Conservation (phyloP, 805 yeast genomes). For the Pichia manshurica region DNA sequence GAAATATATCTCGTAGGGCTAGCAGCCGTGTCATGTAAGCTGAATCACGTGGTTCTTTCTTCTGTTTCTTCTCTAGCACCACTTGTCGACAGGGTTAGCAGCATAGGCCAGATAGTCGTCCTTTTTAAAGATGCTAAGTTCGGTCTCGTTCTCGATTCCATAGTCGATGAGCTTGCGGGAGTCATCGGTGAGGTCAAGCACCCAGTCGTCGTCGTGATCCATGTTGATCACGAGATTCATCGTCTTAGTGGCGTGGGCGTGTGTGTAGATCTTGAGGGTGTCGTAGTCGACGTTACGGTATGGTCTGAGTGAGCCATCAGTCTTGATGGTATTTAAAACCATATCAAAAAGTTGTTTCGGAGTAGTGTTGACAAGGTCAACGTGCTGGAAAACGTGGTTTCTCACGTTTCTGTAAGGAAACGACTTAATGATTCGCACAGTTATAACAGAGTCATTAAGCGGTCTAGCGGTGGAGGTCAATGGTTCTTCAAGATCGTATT, state of each 20-base stretch:
- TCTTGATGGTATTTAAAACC: conserved; percentile 38
- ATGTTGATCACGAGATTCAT: conserved; percentile 87
- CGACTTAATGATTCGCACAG: conserved; percentile 83
- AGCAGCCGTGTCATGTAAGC: too few relatives aligned
- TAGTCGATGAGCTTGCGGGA: conserved; percentile 42
- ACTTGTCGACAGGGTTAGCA: conserved; percentile 57
- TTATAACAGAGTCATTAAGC: conserved; percentile 62
- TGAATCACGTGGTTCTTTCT: too few relatives aligned
- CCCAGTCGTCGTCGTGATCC: conserved; percentile 72
- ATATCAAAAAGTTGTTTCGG: conserved; percentile 56
- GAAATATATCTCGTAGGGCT: too few relatives aligned
- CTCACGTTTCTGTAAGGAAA: conserved; percentile 87
- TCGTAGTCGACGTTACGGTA: conserved; percentile 72
- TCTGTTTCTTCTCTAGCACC: too few relatives aligned
- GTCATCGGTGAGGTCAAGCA: conserved; percentile 38
- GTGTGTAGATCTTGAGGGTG: conserved; percentile 79
- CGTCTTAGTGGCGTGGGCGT: conserved; percentile 92
- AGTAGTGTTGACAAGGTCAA: conserved; percentile 66
- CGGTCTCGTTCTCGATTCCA: conserved; percentile 83
- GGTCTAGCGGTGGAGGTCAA: conserved; percentile 76
- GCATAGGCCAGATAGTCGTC: conserved; percentile 63
- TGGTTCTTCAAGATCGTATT: conserved; percentile 55
- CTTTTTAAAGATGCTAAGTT: conserved; percentile 72
- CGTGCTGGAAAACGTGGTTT: conserved; percentile 60
- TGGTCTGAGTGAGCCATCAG: conserved; percentile 70